Evolutionary conservation across 2,329 filamentous ascomycete species (phyloP), one percentile per base, ranked within the genome.

Genomic region (Metarhizium rileyi): DNA sequence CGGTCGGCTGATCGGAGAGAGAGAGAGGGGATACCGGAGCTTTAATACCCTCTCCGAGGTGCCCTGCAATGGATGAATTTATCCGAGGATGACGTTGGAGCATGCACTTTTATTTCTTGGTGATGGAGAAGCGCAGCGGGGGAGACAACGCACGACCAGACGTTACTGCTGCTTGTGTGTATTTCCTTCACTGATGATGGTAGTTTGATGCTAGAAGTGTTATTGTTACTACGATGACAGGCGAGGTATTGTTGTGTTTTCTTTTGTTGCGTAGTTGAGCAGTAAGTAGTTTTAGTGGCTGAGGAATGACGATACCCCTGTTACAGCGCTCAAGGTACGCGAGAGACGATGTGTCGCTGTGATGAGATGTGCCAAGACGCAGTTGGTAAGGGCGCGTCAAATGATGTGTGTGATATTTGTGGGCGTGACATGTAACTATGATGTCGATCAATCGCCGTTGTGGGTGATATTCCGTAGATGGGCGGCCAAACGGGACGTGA

Each of bases 281-380:
- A 9, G 16, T 47, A 38, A 16, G 16, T 33, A 20, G 40, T 44
- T 36, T 44, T 28, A 30, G 20, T 14, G 30, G 35, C 44, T 28
- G 42, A 44, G 40, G 9, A 51, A 50, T 36, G 33, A 51, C 51
- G 51, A 53, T 55, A 49, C 44, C 53, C 45, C 35, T 30, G 30
- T 23, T 18, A 10, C 9, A 4, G 10, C 4, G 20, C 8, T 25
- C 20, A 22, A 25, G 6, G 18, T 46, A 18, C n/a, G 18, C 27
- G 35, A 30, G n/a, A 25, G 26, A n/a, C 20, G 48, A 28, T 30
- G 4, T 27, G 20, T 6, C 23, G 42, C 5, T 5, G 36, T 28
- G 46, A 12, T 18, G n/a, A 40, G 36, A 22, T 40, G 20, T 40
- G 33, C 33, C 33, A 36, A 36, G 33, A 36, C 6, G 33, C 33